phyloP scores from a whole-genome alignment of 148 eudicot genomes.

The Rhododendron vialii region DNA sequence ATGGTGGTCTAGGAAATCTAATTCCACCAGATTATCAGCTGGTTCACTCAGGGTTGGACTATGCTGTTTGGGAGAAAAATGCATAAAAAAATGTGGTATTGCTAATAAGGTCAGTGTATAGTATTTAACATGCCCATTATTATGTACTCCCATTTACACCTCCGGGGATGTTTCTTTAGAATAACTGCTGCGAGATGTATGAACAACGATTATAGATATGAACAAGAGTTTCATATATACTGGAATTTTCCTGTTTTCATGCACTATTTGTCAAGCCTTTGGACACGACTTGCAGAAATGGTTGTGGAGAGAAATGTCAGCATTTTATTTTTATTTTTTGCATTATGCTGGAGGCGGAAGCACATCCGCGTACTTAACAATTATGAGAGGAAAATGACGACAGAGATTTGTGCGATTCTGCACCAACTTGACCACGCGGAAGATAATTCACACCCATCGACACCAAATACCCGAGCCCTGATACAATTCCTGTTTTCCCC shows the following conservation, averaged over 20 bases:
- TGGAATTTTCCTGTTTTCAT: background rate
- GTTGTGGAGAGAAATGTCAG: background rate
- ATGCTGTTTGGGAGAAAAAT: slow-evolving; percentile 45
- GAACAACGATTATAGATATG: background rate
- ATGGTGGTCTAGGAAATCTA: slow-evolving; percentile 32
- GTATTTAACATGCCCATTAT: background rate
- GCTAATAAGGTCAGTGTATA: background rate
- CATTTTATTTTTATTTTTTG: background rate
- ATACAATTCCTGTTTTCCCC: background rate
- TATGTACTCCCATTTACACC: background rate
- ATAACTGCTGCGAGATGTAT: background rate
- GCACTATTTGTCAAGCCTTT: background rate
- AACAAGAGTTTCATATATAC: background rate
- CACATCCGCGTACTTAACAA: background rate
- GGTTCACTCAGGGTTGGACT: slow-evolving; percentile 38
- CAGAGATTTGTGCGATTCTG: background rate
- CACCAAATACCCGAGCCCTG: background rate
- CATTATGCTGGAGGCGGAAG: background rate
- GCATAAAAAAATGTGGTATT: background rate
- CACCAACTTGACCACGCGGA: background rate
- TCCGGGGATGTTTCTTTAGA: background rate
- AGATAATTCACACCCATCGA: background rate
- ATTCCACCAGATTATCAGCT: slow-evolving; percentile 45
- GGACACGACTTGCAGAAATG: background rate
- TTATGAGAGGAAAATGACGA: background rate